Evolutionary conservation across 345 rosid genomes (phyloP), one percentile per base, ranked within the genome.

Genomic region (Brassica rapa): DNA sequence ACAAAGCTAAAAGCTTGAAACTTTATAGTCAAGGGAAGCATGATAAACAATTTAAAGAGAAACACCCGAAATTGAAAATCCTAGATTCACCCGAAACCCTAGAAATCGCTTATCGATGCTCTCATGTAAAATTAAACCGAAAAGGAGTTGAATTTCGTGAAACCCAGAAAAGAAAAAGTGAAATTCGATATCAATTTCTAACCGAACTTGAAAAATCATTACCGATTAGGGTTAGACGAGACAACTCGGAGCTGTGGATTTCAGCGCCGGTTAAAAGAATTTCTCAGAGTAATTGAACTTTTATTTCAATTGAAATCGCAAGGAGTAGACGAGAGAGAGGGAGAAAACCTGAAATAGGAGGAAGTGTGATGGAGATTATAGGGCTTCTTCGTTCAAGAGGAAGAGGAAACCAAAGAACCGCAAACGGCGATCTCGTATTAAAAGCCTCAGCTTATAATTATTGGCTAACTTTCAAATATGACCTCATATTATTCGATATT

Each of bases 361-460:
- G 29, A 41, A 79, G 14, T 49, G 19, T 6, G 27, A 1, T 24
- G 43, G 59, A 53, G 68, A 72, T 72, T 41, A 4, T 6, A 78
- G 63, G 63, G 56, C 51, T 72, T 78, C 55, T 6, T 41, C 53
- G 66, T 41, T 9, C 15, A 43, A 46, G 72, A 66, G 77, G 51
- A 3, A 25, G 68, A 66, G 30, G 62, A 62, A 21, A 41, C 64
- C 23, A 21, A 71, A 43, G 5, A 43, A 11, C 14, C 62, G 78
- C 74, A 25, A 51, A 49, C 70, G 78, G 59, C 74, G 74, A 73
- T 79, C 82, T 24, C 57, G 74, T 16, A 66, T 65, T 24, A 25
- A 25, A 30, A 60, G 63, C 62, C 62, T 72, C 51, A 2, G 51
- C 46, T 61, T 67, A 61, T 61, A 61, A 67, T 25, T 25, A 25